A percentile compares a stretch with the other conserved stretches of the same genome.
Evolutionary conservation across 257 asterid genomes (phyloP).

Genomic region (Scutellaria baicalensis): DNA sequence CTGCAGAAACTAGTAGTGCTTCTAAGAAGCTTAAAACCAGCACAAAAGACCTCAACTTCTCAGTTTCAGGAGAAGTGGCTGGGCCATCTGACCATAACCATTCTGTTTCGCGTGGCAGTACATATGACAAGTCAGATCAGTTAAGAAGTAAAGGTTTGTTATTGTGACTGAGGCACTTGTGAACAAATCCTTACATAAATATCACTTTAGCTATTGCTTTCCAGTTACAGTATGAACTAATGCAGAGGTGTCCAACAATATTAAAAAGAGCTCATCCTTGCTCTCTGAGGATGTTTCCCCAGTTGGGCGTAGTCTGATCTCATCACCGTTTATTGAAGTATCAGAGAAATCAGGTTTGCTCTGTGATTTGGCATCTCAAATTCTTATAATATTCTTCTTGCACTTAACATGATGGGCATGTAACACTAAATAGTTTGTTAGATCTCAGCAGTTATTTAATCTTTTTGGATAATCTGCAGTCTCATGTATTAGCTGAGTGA

Average conservation of each 20-base stretch:
- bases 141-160: conserved; percentile 24
- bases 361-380: conserved; percentile 17
- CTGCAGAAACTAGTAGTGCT: conserved; percentile 27
- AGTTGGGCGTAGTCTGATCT: conserved; percentile 20
- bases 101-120: conserved; percentile 21
- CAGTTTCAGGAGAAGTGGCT: conserved; percentile 31
- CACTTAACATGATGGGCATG: not conserved
- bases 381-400: conserved; percentile 9
- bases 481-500: not conserved
- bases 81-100: conserved; percentile 20
- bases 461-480: conserved; percentile 13
- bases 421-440: not conserved
- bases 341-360: conserved; percentile 35
- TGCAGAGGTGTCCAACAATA: conserved; percentile 40
- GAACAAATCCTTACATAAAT: not conserved
- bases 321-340: conserved; percentile 23
- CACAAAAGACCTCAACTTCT: conserved; percentile 15
- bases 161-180: not conserved
- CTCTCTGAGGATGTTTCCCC: conserved; percentile 33
- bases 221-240: conserved; percentile 11
- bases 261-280: conserved; percentile 17
- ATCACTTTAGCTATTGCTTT: conserved; percentile 1
- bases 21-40: conserved; percentile 20
- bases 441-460: not conserved
- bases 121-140: conserved; percentile 12